Base-by-base conservation (phyloP, 2,329 filamentous ascomycete species). In the Raffaelea arxii region DNA sequence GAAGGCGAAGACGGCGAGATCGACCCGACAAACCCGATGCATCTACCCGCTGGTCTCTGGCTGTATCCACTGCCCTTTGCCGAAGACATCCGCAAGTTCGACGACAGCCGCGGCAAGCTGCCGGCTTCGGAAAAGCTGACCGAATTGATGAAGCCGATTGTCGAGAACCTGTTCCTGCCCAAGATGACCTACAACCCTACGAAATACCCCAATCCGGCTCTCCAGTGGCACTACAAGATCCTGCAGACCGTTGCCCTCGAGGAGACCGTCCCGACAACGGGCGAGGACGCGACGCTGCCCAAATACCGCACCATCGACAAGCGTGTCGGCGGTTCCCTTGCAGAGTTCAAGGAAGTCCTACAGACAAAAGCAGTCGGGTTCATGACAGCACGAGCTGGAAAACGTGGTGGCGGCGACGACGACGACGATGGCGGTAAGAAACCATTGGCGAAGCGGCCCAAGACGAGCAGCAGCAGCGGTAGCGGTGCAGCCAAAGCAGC, bases 181-280 rank as follows among this genome's bases (percentile, higher is more conserved):
- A 90, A 86, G 58, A 89, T 77, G 6, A 72, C 77, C 25, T 98
- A 94, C 59, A 84, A 94, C 54, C 90, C 91, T 1, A 70, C 72
- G 2, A 92, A 84, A 58, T 97, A 96, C 58, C 87, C 92, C 0
- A 98, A 98, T 51, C 89, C 90, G 10, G 77, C 86, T 9, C 71
- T 98, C 22, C 92, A 98, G 65, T 98, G 91, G 90, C 92, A 97
- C 67, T 98, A 97, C 70, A 83, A 80, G 51, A 94, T 98, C 40
- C 69, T 98, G 1, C 92, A 98, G 65, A 84, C 86, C 6, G 74
- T 96, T 48, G 92, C 92, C 0, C 72, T 98, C 1, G 90, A 95
- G 30, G 92, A 98, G 60, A 90, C 96, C 54, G 68, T 94, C 1
- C 90, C 90, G 0, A 82, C 85, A 19, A 76, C 82, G 43, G 65